Conservation (phyloP, 2,329 filamentous ascomycete genomes). For the Aspergillus aculeatinus region DNA sequence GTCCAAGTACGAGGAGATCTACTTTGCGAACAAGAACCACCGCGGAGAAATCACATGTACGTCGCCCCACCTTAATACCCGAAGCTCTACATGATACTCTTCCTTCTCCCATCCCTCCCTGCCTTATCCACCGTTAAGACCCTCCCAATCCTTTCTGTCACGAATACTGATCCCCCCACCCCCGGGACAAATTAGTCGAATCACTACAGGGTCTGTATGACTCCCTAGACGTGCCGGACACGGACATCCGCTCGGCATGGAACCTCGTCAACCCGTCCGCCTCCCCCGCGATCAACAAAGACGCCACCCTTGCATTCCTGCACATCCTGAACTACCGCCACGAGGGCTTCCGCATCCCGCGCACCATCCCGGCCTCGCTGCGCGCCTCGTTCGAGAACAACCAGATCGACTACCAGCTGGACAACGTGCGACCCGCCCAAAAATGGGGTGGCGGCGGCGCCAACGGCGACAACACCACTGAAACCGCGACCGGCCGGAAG, state of each 20-base stretch:
- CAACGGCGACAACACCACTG: slow-evolving; percentile 68
- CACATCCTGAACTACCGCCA: slow-evolving; percentile 96
- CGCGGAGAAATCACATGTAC: slow-evolving; percentile 79
- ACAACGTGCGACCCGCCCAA: slow-evolving; percentile 68
- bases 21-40: slow-evolving; percentile 83
- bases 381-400: slow-evolving; percentile 91
- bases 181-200: slow-evolving; percentile 57
- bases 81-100: too few relatives aligned
- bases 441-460: slow-evolving; percentile 68
- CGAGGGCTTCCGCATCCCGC: slow-evolving; percentile 90
- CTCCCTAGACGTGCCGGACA: slow-evolving; percentile 63
- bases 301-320: slow-evolving; percentile 89
- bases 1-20: slow-evolving; percentile 94
- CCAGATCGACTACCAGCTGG: slow-evolving; percentile 92
- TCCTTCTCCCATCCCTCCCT: too few relatives aligned
- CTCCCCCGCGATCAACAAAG: slow-evolving; percentile 80
- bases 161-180: too few relatives aligned
- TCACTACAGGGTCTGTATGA: slow-evolving; percentile 82
- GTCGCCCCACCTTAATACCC: slow-evolving; percentile 30
- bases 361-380: slow-evolving; percentile 86
- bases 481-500: slow-evolving; percentile 82
- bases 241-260: slow-evolving; percentile 88
- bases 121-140: too few relatives aligned
- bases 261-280: slow-evolving; percentile 95
- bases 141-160: too few relatives aligned